Percentiles rank a stretch among this genome's conserved stretches.
Conservation (phyloP, 345 rosid species). For the Noccaea caerulescens region DNA sequence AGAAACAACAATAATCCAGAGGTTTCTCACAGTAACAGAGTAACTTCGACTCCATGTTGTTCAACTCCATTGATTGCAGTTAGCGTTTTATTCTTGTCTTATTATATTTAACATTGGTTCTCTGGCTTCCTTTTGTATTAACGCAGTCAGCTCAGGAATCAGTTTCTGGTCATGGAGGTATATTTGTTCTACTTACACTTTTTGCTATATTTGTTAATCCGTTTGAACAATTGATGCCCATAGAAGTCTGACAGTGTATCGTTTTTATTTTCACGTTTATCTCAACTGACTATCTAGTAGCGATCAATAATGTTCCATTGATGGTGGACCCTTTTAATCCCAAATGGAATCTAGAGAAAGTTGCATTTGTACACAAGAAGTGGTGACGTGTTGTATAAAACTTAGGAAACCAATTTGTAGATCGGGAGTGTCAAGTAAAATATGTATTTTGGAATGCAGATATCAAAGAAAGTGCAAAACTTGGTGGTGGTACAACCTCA, state of each 20-base stretch:
- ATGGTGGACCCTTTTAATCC: slow-evolving; percentile 6
- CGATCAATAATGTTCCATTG: not conserved
- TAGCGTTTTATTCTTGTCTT: slow-evolving; percentile 24
- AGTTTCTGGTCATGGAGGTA: slow-evolving; percentile 44
- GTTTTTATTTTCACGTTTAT: slow-evolving; percentile 2
- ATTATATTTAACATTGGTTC: slow-evolving; percentile 16
- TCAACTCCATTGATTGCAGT: slow-evolving; percentile 13
- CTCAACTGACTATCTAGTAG: slow-evolving; percentile 18
- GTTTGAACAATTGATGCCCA: slow-evolving; percentile 23
- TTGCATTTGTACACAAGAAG: slow-evolving; percentile 22
- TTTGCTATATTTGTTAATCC: slow-evolving; percentile 6
- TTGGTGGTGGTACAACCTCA: slow-evolving; percentile 43
- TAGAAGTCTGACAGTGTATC: slow-evolving; percentile 1
- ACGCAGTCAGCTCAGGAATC: slow-evolving; percentile 41
- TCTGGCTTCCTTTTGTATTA: slow-evolving; percentile 27
- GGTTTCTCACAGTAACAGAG: slow-evolving; percentile 37
- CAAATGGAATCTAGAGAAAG: slow-evolving; percentile 24
- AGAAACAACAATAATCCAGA: slow-evolving; percentile 32
- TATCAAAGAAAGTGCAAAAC: slow-evolving; percentile 49
- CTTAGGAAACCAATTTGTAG: slow-evolving; percentile 18
- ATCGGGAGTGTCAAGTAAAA: not conserved
- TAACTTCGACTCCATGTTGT: slow-evolving; percentile 35
- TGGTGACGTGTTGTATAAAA: slow-evolving; percentile 13
- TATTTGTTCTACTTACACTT: slow-evolving; percentile 1
- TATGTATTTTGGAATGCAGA: slow-evolving; percentile 34